These are phyloP conservation scores for Epichloe hybrida DNA, from an alignment of 2,329 filamentous ascomycete species.

Conservation along the genomic window DNA sequence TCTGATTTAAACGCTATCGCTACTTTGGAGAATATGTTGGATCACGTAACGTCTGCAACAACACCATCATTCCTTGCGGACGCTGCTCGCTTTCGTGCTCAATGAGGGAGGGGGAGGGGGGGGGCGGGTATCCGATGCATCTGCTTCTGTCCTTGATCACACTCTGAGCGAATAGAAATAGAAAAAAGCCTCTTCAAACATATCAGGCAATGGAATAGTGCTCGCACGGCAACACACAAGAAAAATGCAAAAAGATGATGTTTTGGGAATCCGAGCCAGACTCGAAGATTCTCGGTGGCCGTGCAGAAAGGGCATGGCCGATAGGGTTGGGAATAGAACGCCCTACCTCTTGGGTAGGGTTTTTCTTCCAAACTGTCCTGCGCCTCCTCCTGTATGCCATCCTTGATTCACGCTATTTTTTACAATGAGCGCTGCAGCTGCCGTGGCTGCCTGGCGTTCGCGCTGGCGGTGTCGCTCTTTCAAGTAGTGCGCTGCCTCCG, in stretches of 20 bases:
- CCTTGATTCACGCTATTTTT: slow-evolving; percentile 65
- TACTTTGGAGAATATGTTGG: neutral
- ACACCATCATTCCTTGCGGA: neutral
- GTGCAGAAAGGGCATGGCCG: too few relatives aligned
- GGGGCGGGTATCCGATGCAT: neutral
- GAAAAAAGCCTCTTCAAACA: neutral
- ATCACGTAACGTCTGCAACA: neutral
- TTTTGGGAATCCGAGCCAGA: neutral
- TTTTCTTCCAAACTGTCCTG: slow-evolving; percentile 28
- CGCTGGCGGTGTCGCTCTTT: slow-evolving; percentile 87
- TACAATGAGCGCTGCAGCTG: slow-evolving; percentile 88
- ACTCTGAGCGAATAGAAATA: neutral
- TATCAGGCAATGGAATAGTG: neutral
- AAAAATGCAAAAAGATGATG: neutral
- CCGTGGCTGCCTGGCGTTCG: slow-evolving; percentile 78
- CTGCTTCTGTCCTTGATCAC: neutral
- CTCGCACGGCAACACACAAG: neutral
- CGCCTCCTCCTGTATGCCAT: slow-evolving; percentile 31
- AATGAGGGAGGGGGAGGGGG: neutral
- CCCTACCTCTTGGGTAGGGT: slow-evolving; percentile 32
- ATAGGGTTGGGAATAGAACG: too few relatives aligned
- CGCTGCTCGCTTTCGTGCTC: neutral
- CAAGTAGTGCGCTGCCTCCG: slow-evolving; percentile 76
- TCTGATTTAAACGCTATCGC: neutral
- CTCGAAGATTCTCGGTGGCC: neutral